Base-by-base conservation (phyloP, 495 filamentous ascomycete species). In the Tuber indicum region DNA sequence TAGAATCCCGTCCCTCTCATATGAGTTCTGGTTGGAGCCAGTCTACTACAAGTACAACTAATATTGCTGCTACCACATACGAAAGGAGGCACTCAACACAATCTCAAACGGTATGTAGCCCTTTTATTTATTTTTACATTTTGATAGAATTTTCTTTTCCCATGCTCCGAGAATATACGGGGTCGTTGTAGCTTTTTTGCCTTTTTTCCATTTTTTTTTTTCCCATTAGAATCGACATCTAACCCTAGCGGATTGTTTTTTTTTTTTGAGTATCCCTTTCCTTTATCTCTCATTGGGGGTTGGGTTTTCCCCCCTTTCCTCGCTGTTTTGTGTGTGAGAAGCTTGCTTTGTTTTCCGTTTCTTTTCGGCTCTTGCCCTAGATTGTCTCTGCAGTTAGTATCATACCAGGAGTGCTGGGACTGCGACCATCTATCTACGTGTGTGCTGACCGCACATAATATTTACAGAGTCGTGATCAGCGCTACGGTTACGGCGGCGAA, bases 11-110 rank as follows among this genome's bases (percentile, higher is more conserved):
- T 78, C 71, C 75, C 47, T 77, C 77, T 71, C 75, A 82, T 42
- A 82, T 82, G 81, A 83, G 77, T 73, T 81, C 81, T 78, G 79
- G 76, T 76, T 83, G 81, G 82, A 46, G 69, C 26, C 58, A 32
- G 58, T 66, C 58, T 36, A 14, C 66, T 76, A 77, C 74, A 71
- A 73, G 75, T 76, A 70, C 46, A 77, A 69, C 70, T 69, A 75
- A 47, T 43, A 66, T 36, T 66, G 26, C 58, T 36, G 58, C 58
- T 66, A 66, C 58, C 26, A 73, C 73, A 80, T 80, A 80, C 78
- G 80, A 78, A 66, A 79, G 77, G 52, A 49, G 81, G 43, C 77
- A 74, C 46, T 81, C 75, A 42, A 62, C 43, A 72, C 81, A 82
- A 77, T 82, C 81, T 74, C 81, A 82, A 74, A 66, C 81, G 62